Base-by-base conservation (phyloP, 2,329 filamentous ascomycete genomes). In the Dactylellina drechsleri region DNA sequence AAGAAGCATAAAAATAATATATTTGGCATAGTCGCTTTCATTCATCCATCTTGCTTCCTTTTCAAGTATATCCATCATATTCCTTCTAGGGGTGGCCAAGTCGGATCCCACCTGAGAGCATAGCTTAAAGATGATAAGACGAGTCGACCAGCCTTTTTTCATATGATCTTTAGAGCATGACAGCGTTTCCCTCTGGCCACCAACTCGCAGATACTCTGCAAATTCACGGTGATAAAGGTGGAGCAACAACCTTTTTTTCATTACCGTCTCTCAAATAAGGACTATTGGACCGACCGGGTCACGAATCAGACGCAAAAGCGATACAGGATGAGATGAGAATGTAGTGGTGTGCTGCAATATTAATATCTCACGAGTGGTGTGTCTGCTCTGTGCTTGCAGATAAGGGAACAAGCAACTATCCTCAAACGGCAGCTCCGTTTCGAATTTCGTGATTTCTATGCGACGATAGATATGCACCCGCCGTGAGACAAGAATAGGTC, bases 331-430 rank as follows among this genome's bases (percentile, higher is more conserved):
- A 20, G 64, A 65, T 56, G 43, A 75, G 64, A 62, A 36, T 36
- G 31, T 36, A 36, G 65, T 75, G 71, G 71, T 64, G 58, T 75
- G 71, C 71, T n/a, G 59, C 45, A 6, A 41, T 57, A n/a, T 57
- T 36, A 36, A 36, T 20, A 15, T 36, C 31, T 36, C 31, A 5
- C 5, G 31, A 10, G 31, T 36, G 31, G 31, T 36, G 43, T 45
- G 36, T 58, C 31, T 20, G 15, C 53, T 47, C 64, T 53, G 16
- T 43, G 47, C 23, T 49, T 49, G 28, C 26, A 70, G 66, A 70
- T 70, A 70, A 70, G 66, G 8, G n/a, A 20, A n/a, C 31, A 58
- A 8, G 43, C 36, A 40, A 36, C 31, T 36, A 45, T 56, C 36
- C 40, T 61, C 49, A 53, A 59, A 15, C 5, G 15, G 49, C 61